These are phyloP conservation scores for Pulveroboletus sp. DNA, from an alignment of 768 basidiomycete genomes.

Conservation along the genomic window DNA sequence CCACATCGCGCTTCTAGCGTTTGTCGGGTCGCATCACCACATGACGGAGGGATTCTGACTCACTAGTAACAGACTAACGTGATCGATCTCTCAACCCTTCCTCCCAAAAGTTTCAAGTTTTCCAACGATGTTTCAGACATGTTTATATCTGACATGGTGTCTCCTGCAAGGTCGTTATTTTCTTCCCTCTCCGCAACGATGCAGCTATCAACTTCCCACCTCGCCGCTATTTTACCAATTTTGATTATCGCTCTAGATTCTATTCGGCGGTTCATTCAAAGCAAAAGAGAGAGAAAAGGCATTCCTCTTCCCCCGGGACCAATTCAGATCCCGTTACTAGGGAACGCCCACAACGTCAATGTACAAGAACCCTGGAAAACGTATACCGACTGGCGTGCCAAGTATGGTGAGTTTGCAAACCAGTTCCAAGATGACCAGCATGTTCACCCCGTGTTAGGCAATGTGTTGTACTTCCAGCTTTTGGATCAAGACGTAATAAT, in stretches of 20 bases:
- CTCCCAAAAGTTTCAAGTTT: too few species aligned
- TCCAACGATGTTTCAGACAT: too few species aligned
- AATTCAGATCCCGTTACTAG: neutral
- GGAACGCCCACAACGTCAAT: neutral
- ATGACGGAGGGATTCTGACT: too few species aligned
- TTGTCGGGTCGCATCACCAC: too few species aligned
- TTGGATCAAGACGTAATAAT: conserved; percentile 45
- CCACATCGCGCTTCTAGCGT: too few species aligned
- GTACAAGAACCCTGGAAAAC: conserved; percentile 3
- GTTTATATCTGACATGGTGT: too few species aligned
- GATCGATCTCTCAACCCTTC: too few species aligned
- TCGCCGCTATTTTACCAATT: neutral
- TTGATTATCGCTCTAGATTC: neutral
- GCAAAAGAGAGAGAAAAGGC: neutral
- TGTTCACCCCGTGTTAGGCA: conserved; percentile 22
- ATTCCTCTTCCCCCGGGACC: conserved; percentile 9
- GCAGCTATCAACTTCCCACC: neutral
- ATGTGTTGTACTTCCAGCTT: conserved; percentile 44
- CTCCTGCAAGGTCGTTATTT: conserved; percentile 2
- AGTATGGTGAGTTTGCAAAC: conserved; percentile 1
- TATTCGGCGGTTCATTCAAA: neutral
- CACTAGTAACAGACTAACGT: too few species aligned
- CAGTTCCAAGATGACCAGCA: neutral
- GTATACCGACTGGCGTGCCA: conserved; percentile 6
- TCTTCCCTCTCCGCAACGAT: neutral